Percentiles rank a stretch among this genome's conserved stretches.
phyloP scores from a whole-genome alignment of 257 asterid genomes.

The Avicennia marina region DNA sequence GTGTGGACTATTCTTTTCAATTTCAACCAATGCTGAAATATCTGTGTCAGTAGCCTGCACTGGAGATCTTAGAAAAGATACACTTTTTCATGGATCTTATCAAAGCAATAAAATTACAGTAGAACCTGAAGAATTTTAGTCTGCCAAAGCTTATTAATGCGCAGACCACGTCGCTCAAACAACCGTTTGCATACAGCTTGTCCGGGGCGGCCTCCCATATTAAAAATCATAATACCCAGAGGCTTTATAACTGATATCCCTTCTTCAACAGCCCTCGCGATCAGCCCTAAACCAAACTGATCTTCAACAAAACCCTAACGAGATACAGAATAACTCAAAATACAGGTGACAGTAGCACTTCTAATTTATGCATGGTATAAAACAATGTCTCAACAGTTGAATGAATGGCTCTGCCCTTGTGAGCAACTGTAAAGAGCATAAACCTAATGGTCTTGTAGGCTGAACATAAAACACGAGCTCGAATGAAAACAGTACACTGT shows the following conservation, averaged over 20 bases:
- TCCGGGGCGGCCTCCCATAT: conserved; percentile 99
- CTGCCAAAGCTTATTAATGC: conserved; percentile 94
- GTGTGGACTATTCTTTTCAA: conserved; percentile 93
- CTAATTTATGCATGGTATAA: conserved; percentile 5
- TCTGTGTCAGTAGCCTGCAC: conserved; percentile 99
- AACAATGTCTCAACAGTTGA: conserved; percentile 14
- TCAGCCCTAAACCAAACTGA: conserved; percentile 97
- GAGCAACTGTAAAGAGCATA: conserved; percentile 9
- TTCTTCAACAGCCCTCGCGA: conserved; percentile 99
- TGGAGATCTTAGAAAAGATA: conserved; percentile 22
- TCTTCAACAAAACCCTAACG: conserved; percentile 96
- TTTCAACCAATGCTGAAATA: conserved; percentile 95
- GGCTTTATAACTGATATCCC: conserved; percentile 97
- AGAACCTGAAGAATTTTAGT: conserved; percentile 95
- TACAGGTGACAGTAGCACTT: conserved; percentile 9
- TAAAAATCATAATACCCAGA: conserved; percentile 94
- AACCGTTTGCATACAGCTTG: conserved; percentile 94
- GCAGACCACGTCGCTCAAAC: conserved; percentile 96
- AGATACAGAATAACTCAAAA: conserved; percentile 9
- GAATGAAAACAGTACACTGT: background rate
- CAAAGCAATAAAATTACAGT: conserved; percentile 7
- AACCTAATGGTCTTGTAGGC: conserved; percentile 6
- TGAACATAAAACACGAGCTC: conserved; percentile 9
- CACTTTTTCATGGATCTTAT: conserved; percentile 17
- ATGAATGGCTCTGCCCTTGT: conserved; percentile 6